Conservation (phyloP, 331 rosid species). For the Arachis monticola region DNA sequence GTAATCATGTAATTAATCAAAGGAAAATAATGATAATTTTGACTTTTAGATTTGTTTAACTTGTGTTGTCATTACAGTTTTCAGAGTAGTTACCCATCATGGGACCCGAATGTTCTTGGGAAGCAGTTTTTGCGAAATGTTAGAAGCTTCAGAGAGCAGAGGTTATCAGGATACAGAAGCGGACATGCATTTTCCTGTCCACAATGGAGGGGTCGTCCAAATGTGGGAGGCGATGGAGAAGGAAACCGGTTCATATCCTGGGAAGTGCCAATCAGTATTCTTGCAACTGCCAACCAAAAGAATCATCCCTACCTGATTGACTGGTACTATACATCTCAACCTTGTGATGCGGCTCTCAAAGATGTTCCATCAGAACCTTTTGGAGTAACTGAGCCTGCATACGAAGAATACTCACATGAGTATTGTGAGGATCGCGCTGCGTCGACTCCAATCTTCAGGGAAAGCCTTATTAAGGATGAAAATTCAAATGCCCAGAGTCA, state of each 20-base stretch:
- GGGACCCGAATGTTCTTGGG: conserved; percentile 83
- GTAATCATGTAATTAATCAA: neutral
- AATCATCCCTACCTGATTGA: conserved; percentile 81
- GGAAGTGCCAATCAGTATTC: conserved; percentile 51
- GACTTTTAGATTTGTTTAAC: conserved; percentile 11
- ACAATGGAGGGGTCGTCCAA: conserved; percentile 57
- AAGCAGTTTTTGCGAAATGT: conserved; percentile 64
- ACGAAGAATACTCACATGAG: conserved; percentile 55
- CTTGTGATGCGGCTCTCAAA: conserved; percentile 33
- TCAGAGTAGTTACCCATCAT: conserved; percentile 74
- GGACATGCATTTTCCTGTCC: conserved; percentile 51
- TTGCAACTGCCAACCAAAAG: conserved; percentile 57
- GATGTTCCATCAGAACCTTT: conserved; percentile 50
- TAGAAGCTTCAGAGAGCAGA: conserved; percentile 66
- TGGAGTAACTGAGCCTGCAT: conserved; percentile 46
- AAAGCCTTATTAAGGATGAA: conserved; percentile 52
- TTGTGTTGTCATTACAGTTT: conserved; percentile 68
- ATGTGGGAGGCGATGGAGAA: conserved; percentile 48
- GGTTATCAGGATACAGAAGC: conserved; percentile 50
- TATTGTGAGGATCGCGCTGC: conserved; percentile 44
- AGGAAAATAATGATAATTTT: neutral
- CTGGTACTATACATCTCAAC: conserved; percentile 71
- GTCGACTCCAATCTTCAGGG: conserved; percentile 65
- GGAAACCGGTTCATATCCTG: conserved; percentile 46
- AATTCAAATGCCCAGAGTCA: conserved; percentile 47